phyloP scores from a whole-genome alignment of 2,329 filamentous ascomycete species.

The Thyridium curvatum region DNA sequence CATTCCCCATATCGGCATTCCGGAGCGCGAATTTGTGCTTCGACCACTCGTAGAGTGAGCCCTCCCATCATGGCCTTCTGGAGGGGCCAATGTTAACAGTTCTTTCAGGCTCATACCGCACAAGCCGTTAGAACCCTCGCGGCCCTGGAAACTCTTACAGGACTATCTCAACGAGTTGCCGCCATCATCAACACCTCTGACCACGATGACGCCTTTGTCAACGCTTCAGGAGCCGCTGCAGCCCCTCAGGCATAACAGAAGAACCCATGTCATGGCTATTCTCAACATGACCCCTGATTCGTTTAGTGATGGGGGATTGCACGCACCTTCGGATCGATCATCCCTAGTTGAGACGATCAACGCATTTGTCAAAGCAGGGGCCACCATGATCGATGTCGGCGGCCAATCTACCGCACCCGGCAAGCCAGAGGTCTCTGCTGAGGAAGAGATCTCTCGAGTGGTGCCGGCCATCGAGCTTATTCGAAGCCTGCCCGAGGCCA shows the following conservation, averaged over 20 bases:
- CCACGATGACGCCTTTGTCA: slow-evolving; percentile 52
- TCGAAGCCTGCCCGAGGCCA: slow-evolving; percentile 56
- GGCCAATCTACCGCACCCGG: slow-evolving; percentile 87
- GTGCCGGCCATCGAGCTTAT: slow-evolving; percentile 73
- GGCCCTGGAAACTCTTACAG: slow-evolving; percentile 54
- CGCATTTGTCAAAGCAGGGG: slow-evolving; percentile 60
- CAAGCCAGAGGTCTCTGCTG: slow-evolving; percentile 58
- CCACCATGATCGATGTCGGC: slow-evolving; percentile 84
- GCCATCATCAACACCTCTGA: slow-evolving; percentile 40
- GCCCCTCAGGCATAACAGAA: slow-evolving; percentile 49
- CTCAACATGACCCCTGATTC: slow-evolving; percentile 94
- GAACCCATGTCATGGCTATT: slow-evolving; percentile 85
- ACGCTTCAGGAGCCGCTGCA: slow-evolving; percentile 46
- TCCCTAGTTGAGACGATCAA: slow-evolving; percentile 52
- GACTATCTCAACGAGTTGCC: slow-evolving; percentile 57
- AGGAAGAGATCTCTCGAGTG: slow-evolving; percentile 73
- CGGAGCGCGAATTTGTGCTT: slow-evolving; percentile 90
- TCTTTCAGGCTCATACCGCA: slow-evolving; percentile 48
- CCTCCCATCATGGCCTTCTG: slow-evolving; percentile 31
- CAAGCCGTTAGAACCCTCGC: slow-evolving; percentile 42
- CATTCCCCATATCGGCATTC: slow-evolving; percentile 78
- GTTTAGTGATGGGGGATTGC: slow-evolving; percentile 82
- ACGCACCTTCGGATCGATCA: slow-evolving; percentile 39
- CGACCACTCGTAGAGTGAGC: slow-evolving; percentile 73
- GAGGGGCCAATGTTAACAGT: not conserved